A percentile compares a stretch with the other conserved stretches of the same genome.
phyloP scores from a whole-genome alignment of 305 asterid species.

The Fraxinus sp. region DNA sequence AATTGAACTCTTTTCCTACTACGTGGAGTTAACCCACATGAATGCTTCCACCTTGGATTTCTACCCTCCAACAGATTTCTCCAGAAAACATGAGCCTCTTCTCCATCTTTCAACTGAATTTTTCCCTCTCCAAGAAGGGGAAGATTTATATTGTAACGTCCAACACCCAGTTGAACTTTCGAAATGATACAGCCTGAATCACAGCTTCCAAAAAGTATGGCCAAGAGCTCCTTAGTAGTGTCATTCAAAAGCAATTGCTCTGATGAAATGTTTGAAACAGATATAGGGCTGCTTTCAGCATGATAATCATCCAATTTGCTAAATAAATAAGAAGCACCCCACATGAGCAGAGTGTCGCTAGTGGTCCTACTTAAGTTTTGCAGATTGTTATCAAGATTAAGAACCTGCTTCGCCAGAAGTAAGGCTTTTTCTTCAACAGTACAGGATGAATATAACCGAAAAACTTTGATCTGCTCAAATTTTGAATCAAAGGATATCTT shows the following conservation, averaged over 20 bases:
- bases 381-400: conserved; percentile 48
- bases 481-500: conserved; percentile 58
- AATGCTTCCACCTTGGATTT: conserved; percentile 64
- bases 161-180: conserved; percentile 55
- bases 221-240: conserved; percentile 55
- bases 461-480: conserved; percentile 57
- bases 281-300: conserved; percentile 35
- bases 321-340: conserved; percentile 84
- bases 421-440: conserved; percentile 79
- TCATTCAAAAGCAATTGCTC: conserved; percentile 50
- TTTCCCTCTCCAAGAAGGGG: conserved; percentile 68
- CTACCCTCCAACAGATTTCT: conserved; percentile 62
- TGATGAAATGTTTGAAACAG: conserved; percentile 38
- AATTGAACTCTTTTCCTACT: conserved; percentile 72
- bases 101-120: conserved; percentile 45
- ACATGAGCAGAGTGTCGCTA: conserved; percentile 58
- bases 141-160: conserved; percentile 42
- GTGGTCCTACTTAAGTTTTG: conserved; percentile 47
- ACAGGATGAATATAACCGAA: conserved; percentile 74
- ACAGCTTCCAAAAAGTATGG: conserved; percentile 43
- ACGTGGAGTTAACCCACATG: conserved; percentile 44
- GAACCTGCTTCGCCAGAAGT: conserved; percentile 57
- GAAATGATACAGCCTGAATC: conserved; percentile 47
- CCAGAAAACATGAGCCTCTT: conserved; percentile 75
- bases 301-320: conserved; percentile 69